phyloP scores from a whole-genome alignment of 352 stramenopile species.

The Aphanomyces cochlioides region DNA sequence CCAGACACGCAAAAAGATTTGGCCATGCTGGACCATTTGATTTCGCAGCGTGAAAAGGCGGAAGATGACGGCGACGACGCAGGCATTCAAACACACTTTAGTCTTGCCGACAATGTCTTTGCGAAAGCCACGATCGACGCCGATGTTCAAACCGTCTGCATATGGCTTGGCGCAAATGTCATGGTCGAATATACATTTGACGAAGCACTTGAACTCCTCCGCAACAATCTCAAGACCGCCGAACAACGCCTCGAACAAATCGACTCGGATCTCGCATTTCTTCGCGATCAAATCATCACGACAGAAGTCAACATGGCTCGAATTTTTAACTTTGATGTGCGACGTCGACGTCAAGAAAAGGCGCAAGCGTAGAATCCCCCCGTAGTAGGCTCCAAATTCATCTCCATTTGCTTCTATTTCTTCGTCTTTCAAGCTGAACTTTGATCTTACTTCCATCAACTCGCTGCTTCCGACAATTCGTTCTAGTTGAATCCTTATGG shows the following conservation, averaged over 20 bases:
- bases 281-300: conserved; percentile 96
- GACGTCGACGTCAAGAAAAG: conserved; percentile 49
- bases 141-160: conserved; percentile 89
- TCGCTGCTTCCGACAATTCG: too few relatives aligned
- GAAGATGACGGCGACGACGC: conserved; percentile 35
- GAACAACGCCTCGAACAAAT: conserved; percentile 73
- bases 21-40: conserved; percentile 66
- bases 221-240: conserved; percentile 65
- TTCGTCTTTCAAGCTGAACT: too few relatives aligned
- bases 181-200: conserved; percentile 98
- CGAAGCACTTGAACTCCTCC: conserved; percentile 89
- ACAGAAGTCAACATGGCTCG: conserved; percentile 96
- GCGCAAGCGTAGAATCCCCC: too few relatives aligned
- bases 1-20: conserved; percentile 90
- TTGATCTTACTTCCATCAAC: too few relatives aligned
- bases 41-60: conserved; percentile 65
- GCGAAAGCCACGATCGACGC: conserved; percentile 91
- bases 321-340: conserved; percentile 97
- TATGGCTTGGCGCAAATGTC: conserved; percentile 97
- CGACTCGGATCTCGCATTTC: conserved; percentile 90
- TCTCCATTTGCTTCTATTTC: too few relatives aligned
- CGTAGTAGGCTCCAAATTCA: too few relatives aligned
- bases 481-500: background rate
- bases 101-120: conserved; percentile 94
- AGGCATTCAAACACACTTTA: conserved; percentile 87